Evolutionary conservation across 345 rosid species (phyloP), one percentile per base, ranked within the genome.

Genomic region (Raphanus raphanistrum): DNA sequence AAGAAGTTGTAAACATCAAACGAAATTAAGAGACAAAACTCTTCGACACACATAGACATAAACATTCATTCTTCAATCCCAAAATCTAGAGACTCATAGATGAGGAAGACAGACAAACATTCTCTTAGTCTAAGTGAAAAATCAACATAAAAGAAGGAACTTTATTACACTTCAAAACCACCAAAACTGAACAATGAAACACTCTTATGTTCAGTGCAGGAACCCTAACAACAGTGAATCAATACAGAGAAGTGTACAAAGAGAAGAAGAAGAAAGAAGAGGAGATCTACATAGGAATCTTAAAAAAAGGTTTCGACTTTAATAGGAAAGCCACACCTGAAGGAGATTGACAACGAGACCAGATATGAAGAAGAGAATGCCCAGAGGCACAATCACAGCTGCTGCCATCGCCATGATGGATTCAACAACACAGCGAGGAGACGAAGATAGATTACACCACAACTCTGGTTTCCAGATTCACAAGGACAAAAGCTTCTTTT

Each of bases 331-430:
- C 21, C 98, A 88, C 88, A 94, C 99, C 98, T 95, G 99, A 35
- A 95, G 16, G 62, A 95, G 88, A 86, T 95, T 95, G 33, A 92
- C 90, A 65, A 82, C 80, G 82, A 95, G 94, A 74, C 99, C 99
- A 57, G 99, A 95, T 80, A 84, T 29, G 80, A 92, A 83, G 87
- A 92, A 95, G 66, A 95, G 89, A 63, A 92, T 66, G 33, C 98
- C 88, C 74, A 92, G 65, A 36, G 98, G 98, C 73, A 95, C 90
- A 77, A 92, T 76, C 38, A 86, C 88, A 76, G 88, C 89, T 71
- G 90, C 97, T 68, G 94, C 96, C 68, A 91, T 74, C 85, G 86
- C 92, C 98, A 92, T 94, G 3, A 21, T 13, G 8, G 70, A 21
- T 8, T 15, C 17, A 9, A 31, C 36, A 16, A 63, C 76, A 63